Base-by-base conservation (phyloP, 768 basidiomycete genomes). In the Lentinula sp. region DNA sequence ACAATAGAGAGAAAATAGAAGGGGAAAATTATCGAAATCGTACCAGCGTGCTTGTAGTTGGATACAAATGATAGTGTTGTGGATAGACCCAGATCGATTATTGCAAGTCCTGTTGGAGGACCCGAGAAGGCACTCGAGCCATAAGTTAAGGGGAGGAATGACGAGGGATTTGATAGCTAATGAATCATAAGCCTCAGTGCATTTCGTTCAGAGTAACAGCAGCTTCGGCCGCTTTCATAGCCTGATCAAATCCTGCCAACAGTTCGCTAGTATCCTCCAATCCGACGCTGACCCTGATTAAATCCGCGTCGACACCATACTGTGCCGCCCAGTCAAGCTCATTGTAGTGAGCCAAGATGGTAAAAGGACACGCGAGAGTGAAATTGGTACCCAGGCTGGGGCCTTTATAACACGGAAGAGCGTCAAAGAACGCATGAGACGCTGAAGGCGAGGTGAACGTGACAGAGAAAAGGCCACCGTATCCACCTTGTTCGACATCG, bases 301-400 rank as follows among this genome's bases (percentile, higher is more conserved):
- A 73, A 4, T 85, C 86, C 57, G 77, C 76, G 68, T 96, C 92
- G 12, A 99, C 92, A 18, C 92, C 95, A 73, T 84, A 96, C 63
- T 79, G 75, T 54, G 83, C 87, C 15, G 95, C 96, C 96, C 96
- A 99, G 41, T 90, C 91, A 63, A 96, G 75, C 73, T 99, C 96
- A 0, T 75, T 69, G 65, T 85, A 98, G 72, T 98, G 96, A 41
- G 92, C 96, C 28, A 99, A 79, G 61, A 98, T 86, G 9, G 93
- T 91, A 70, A 93, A 98, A 28, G 95, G 96, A 65, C 87, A 95
- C 36, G 94, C 93, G 35, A 98, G 81, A 2, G 96, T 98, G 72
- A 98, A 98, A 79, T 93, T 97, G 20, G 96, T 98, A 2, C 96
- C 96, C 8, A 93, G 80, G 68, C 87, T 88, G 0, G 96, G 96